Evolutionary conservation across 768 basidiomycete species (phyloP), one percentile per base, ranked within the genome.

Genomic region (Cytidiella melzeri): DNA sequence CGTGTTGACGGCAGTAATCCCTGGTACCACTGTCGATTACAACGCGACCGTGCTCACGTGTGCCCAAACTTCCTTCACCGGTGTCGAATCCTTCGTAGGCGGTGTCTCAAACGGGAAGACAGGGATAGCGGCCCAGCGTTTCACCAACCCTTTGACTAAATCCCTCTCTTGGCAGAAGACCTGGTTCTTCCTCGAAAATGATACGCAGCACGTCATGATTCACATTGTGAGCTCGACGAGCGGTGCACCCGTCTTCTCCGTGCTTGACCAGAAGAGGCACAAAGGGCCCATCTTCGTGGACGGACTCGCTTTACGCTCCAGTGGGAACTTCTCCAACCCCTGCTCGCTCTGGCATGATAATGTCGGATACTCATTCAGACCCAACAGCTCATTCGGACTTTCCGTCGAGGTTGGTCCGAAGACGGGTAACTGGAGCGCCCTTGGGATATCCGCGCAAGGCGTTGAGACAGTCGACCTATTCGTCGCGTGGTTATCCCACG

Each of bases 141-240:
- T 79, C 60, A 77, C 75, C 21, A 87, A 86, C 57, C 84, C 86
- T 4, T 48, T 69, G 41, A 84, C 81, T 4, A 56, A 67, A 13
- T 57, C 70, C 9, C 62, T 87, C 26, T 61, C 67, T 38, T 88
- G 75, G 73, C 81, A 84, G 57, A 87, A 87, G 64, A 73, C 76
- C 0, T 85, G 81, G 80, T 86, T 87, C 67, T 87, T 84, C 74
- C 68, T 87, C 27, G 72, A 76, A 12, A 65, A 79, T 55, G 80
- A 82, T 51, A 67, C 80, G 9, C 81, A 84, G 55, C 73, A 79
- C 54, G 77, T 86, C 53, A 79, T 80, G 73, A 58, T 86, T 21
- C 70, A 79, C 43, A 69, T 67, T 52, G 63, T 85, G 39, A 58
- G 69, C 19, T 69, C 79, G 2, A 34, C 30, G 30, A 7, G 15